Base-by-base conservation (phyloP, 345 rosid genomes). In the Populus simonii region DNA sequence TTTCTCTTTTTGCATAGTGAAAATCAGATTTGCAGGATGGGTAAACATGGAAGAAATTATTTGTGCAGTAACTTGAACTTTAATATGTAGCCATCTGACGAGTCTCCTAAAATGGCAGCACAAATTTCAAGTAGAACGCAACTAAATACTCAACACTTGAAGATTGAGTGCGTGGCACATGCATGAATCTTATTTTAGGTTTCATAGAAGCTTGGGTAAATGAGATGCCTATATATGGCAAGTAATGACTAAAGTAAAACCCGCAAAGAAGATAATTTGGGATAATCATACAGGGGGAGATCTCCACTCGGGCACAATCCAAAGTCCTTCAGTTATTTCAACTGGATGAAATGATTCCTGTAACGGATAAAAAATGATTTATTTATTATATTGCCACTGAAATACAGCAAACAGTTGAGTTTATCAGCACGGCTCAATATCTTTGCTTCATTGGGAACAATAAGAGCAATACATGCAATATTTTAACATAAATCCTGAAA, bases 221-320 rank as follows among this genome's bases (percentile, higher is more conserved):
- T 47, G 53, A 47, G 53, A 47, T 47, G 53, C 18, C 51, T 11
- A 15, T 47, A 47, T 25, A 72, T 27, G 25, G 16, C 43, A 27
- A 73, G 36, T 5, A 68, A 72, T 36, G 35, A 66, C 53, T 27
- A 45, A 33, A 41, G 62, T n/a, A 66, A 57, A 73, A 62, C 72
- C 53, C 72, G 57, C 65, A 38, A 11, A 73, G 38, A 75, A 81
- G 51, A 79, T 36, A 70, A 63, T 61, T 38, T 59, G 29, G 77
- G 76, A 73, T 71, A 73, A 82, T 84, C 91, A 83, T 93, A 95
- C 99, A 33, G 89, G 92, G 75, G 98, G 90, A 74, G 91, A 72
- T 77, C 71, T 79, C 99, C 98, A 91, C 81, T 93, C 92, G 11
- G 96, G 98, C 70, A 91, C 89, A 66, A 95, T 87, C 99, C 98